Conservation (phyloP, 495 filamentous ascomycete species). For the Penicillium coffeae region DNA sequence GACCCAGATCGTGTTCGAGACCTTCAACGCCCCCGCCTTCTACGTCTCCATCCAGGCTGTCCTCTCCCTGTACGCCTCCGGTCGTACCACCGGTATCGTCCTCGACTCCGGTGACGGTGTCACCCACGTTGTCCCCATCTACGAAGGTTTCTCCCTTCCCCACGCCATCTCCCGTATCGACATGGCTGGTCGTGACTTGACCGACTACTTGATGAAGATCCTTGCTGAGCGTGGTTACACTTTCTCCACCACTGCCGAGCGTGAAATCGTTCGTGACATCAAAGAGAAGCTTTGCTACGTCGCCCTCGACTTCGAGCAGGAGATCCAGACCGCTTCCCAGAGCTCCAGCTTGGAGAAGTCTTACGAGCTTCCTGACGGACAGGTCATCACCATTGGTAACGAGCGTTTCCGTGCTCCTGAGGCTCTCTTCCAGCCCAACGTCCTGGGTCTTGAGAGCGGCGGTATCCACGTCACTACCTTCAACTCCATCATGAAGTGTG, state of each 20-base stretch:
- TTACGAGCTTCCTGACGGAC: constrained; percentile 98
- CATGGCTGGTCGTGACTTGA: constrained; percentile 99
- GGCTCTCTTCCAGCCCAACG: constrained; percentile 98
- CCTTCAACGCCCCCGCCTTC: constrained; percentile 99
- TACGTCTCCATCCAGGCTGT: constrained; percentile 99
- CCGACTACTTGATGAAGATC: constrained; percentile 99
- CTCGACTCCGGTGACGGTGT: constrained; percentile 99
- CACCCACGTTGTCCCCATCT: constrained; percentile 99
- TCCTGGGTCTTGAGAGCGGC: constrained; percentile 94
- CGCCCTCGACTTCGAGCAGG: constrained; percentile 98
- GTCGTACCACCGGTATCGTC: constrained; percentile 99
- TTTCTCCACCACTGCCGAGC: constrained; percentile 99
- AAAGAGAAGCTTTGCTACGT: constrained; percentile 99
- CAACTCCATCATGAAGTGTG: constrained; percentile 99
- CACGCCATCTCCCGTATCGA: constrained; percentile 99
- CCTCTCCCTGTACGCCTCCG: constrained; percentile 97
- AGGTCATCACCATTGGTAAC: constrained; percentile 99
- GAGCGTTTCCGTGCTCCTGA: constrained; percentile 99
- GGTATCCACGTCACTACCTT: constrained; percentile 99
- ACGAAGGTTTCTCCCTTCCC: constrained; percentile 99
- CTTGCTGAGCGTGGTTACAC: constrained; percentile 98
- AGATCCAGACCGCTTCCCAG: constrained; percentile 99
- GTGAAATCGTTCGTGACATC: constrained; percentile 99
- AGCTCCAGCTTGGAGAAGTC: constrained; percentile 99
- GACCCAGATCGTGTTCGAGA: constrained; percentile 99